phyloP scores from a whole-genome alignment of 495 filamentous ascomycete species.

The Aspergillus ellipticus region DNA sequence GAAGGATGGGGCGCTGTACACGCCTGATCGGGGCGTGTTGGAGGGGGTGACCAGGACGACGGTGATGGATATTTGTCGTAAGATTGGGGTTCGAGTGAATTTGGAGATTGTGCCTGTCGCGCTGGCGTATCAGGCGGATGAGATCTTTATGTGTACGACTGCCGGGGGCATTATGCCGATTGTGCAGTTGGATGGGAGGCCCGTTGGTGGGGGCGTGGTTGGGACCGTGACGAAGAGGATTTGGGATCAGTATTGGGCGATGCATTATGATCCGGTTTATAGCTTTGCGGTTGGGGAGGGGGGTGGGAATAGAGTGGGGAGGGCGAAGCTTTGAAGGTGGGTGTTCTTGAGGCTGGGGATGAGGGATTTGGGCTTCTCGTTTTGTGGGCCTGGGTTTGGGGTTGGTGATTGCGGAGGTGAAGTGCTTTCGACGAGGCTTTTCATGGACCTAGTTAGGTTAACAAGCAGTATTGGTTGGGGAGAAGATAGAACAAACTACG shows the following conservation, averaged over 20 bases:
- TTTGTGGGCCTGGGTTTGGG: too few species aligned
- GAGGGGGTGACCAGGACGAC: conserved; percentile 32
- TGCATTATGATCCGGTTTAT: conserved; percentile 32
- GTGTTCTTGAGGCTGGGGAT: too few species aligned
- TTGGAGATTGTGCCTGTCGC: conserved; percentile 29
- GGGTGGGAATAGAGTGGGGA: not conserved
- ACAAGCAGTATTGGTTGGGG: too few species aligned
- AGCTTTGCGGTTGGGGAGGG: conserved; percentile 21
- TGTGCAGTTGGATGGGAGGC: conserved; percentile 30
- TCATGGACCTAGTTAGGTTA: too few species aligned
- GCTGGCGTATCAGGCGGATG: conserved; percentile 28
- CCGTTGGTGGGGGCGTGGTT: conserved; percentile 31
- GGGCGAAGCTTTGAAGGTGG: not conserved
- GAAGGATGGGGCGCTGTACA: conserved; percentile 30
- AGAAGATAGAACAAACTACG: too few species aligned
- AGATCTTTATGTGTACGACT: conserved; percentile 38
- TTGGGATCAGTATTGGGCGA: conserved; percentile 40
- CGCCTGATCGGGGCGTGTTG: conserved; percentile 29
- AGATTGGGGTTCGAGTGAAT: conserved; percentile 18
- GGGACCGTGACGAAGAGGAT: conserved; percentile 36
- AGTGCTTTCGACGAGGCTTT: too few species aligned
- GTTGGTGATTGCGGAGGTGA: too few species aligned
- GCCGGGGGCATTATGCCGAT: conserved; percentile 41
- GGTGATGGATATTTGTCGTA: conserved; percentile 27
- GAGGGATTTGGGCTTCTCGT: not conserved